Conservation (phyloP, 2,329 filamentous ascomycete species). For the Penicillium sp. region DNA sequence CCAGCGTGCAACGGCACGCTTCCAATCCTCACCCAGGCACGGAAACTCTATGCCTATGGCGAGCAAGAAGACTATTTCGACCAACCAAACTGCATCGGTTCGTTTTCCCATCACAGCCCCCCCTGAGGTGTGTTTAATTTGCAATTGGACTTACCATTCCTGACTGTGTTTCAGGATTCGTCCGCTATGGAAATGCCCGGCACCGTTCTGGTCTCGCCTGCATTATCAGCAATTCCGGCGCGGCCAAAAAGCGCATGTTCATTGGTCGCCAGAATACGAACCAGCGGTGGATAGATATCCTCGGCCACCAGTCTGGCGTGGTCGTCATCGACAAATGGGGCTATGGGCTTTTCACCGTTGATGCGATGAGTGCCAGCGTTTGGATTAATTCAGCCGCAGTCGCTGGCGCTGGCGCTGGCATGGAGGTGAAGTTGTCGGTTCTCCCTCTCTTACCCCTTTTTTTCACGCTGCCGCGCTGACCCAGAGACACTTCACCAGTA, state of each 20-base stretch:
- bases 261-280: slow-evolving; percentile 61
- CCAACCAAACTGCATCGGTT: slow-evolving; percentile 62
- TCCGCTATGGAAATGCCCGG: slow-evolving; percentile 53
- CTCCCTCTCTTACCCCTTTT: not conserved
- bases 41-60: slow-evolving; percentile 69
- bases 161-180: slow-evolving; percentile 45
- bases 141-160: not conserved
- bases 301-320: slow-evolving; percentile 55
- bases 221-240: slow-evolving; percentile 57
- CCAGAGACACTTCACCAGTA: slow-evolving; percentile 1
- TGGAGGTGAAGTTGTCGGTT: slow-evolving; percentile 18
- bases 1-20: slow-evolving; percentile 59
- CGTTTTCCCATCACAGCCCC: slow-evolving; percentile 2
- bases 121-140: not conserved
- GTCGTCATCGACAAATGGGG: slow-evolving; percentile 62
- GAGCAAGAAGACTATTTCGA: slow-evolving; percentile 67
- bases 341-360: slow-evolving; percentile 59
- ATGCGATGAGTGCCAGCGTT: slow-evolving; percentile 58
- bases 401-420: not conserved
- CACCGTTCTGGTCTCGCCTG: slow-evolving; percentile 56
- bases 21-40: slow-evolving; percentile 61
- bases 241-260: slow-evolving; percentile 59
- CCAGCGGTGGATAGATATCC: slow-evolving; percentile 65
- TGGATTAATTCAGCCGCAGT: slow-evolving; percentile 60
- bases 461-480: not conserved